Percentiles rank a stretch among this genome's conserved stretches.
Conservation (phyloP, 208 protist genomes). For the Acanthamoeba sp. region DNA sequence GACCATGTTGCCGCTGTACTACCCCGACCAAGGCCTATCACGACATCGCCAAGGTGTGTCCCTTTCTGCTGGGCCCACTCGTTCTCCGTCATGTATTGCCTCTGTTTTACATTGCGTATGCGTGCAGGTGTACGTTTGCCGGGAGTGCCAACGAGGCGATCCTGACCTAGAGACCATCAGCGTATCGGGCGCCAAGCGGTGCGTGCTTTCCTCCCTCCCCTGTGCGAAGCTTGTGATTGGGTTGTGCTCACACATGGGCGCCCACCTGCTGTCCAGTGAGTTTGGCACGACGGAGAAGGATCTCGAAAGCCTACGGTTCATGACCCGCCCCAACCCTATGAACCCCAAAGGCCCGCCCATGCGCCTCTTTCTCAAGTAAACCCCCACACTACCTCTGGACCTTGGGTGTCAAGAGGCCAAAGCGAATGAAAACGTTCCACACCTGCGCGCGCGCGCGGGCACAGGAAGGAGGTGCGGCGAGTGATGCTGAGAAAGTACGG, state of each 20-base stretch:
- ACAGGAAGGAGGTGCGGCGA: conserved; percentile 45
- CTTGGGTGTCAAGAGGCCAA: no score
- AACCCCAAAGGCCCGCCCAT: conserved; percentile 69
- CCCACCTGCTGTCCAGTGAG: not conserved
- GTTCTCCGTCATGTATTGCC: no score
- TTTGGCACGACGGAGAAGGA: conserved; percentile 60
- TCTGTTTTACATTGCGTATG: not conserved
- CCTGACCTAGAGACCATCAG: conserved; percentile 24
- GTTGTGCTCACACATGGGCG: no score
- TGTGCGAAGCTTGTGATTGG: not conserved
- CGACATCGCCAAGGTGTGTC: not conserved
- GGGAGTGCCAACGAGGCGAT: not conserved
- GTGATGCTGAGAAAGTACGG: conserved; percentile 51
- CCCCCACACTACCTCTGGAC: not conserved
- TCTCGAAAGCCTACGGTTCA: conserved; percentile 22
- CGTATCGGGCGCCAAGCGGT: conserved; percentile 26
- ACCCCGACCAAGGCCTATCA: conserved; percentile 57
- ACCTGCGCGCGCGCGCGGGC: not conserved
- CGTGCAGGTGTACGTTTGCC: not conserved
- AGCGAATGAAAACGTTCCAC: no score
- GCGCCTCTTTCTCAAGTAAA: conserved; percentile 51
- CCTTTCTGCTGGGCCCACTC: no score
- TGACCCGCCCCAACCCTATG: conserved; percentile 49
- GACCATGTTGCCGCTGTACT: conserved; percentile 12
- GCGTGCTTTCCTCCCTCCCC: not conserved